A percentile compares a stretch with the other conserved stretches of the same genome.
Evolutionary conservation across 2,329 filamentous ascomycete genomes (phyloP).

Genomic region (Pestalotiopsis sp.): DNA sequence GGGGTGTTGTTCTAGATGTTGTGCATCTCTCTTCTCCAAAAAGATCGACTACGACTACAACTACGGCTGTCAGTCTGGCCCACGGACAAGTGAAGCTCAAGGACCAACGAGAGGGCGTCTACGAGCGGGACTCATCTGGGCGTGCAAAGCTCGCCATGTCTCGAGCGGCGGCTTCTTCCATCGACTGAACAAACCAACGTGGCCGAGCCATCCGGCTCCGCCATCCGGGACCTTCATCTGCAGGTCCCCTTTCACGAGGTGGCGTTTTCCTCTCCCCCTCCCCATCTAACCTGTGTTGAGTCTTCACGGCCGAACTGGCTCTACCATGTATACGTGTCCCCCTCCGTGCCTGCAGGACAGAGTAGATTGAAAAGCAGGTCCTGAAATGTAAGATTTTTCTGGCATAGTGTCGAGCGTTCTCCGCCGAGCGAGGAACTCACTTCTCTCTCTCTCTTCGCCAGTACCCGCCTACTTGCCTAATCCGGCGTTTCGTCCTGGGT

Average conservation of each 20-base stretch:
- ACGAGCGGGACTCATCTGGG: neutral
- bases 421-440: neutral
- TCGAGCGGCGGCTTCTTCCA: neutral
- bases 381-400: neutral
- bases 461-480: conserved; percentile 10
- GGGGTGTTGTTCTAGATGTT: neutral
- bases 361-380: neutral
- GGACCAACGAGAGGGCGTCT: neutral
- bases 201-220: neutral
- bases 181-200: neutral
- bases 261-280: neutral
- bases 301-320: neutral
- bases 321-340: neutral
- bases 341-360: neutral
- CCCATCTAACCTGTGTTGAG: neutral
- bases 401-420: too few relatives aligned
- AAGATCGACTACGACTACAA: neutral
- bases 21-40: neutral
- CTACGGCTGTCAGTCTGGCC: neutral
- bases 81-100: neutral
- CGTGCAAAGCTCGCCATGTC: neutral
- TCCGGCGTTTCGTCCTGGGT: conserved; percentile 7
- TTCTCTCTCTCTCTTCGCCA: neutral
- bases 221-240: neutral
- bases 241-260: neutral